Evolutionary conservation across 2,329 filamentous ascomycete genomes (phyloP).

Genomic region (Didymella arachidicola): DNA sequence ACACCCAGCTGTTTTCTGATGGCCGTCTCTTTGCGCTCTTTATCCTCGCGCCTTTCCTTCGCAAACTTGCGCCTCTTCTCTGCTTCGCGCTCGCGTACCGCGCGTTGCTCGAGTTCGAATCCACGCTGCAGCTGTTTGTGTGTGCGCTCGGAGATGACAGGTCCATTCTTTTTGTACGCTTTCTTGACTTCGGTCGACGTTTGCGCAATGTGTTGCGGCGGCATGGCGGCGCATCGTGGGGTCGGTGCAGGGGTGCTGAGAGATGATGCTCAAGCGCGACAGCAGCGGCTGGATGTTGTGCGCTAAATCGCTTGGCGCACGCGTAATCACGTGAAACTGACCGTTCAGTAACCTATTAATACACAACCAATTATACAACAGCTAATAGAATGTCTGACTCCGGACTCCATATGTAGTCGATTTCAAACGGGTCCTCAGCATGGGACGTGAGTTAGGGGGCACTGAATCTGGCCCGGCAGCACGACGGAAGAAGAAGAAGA

Average conservation of each 20-base stretch:
- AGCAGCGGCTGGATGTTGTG: neutral
- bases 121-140: conserved; percentile 44
- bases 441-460: too few species aligned
- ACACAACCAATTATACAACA: too few species aligned
- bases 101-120: conserved; percentile 44
- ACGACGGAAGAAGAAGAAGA: too few species aligned
- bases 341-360: too few species aligned
- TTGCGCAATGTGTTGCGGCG: conserved; percentile 41
- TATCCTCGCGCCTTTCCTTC: conserved; percentile 44
- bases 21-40: conserved; percentile 42
- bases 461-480: too few species aligned
- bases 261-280: conserved; percentile 1
- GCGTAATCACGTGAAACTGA: conserved; percentile 7
- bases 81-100: conserved; percentile 42
- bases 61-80: conserved; percentile 41
- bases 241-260: neutral
- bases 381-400: too few species aligned
- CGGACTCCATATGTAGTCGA: too few species aligned
- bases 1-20: conserved; percentile 42
- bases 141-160: conserved; percentile 36
- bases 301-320: conserved; percentile 13
- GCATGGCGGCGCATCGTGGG: conserved; percentile 30
- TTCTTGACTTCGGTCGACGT: conserved; percentile 48
- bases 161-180: conserved; percentile 42
- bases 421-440: too few species aligned